Evolutionary conservation across 2,329 filamentous ascomycete genomes (phyloP).

Genomic region (Akanthomyces muscarius): DNA sequence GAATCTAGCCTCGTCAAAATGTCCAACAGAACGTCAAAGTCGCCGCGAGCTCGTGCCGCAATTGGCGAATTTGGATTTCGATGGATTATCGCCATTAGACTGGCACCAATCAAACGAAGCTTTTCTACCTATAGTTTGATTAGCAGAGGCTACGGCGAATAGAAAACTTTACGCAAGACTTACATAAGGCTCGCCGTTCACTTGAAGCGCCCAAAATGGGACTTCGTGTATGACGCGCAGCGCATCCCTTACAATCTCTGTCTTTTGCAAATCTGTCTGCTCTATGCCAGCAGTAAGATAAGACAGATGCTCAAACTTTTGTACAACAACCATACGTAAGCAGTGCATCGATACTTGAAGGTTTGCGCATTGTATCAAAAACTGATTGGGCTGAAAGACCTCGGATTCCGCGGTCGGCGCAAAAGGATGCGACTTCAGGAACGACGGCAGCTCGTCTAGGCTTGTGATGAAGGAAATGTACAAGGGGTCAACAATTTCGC

Average conservation of each 20-base stretch:
- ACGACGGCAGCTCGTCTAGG: conserved; percentile 35
- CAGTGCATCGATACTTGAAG: conserved; percentile 39
- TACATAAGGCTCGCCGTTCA: conserved; percentile 39
- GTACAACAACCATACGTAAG: conserved; percentile 38
- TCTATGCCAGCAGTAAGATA: conserved; percentile 29
- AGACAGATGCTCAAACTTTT: conserved; percentile 32
- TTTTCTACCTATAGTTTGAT: conserved; percentile 33
- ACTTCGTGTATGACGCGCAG: conserved; percentile 36
- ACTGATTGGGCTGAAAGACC: conserved; percentile 28
- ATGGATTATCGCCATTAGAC: conserved; percentile 36
- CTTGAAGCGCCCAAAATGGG: conserved; percentile 39
- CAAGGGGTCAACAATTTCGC: conserved; percentile 32
- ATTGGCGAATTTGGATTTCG: conserved; percentile 35
- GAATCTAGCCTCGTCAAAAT: conserved; percentile 39
- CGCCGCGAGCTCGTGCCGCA: conserved; percentile 33
- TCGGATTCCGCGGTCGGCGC: conserved; percentile 20
- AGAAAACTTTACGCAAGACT: conserved; percentile 16
- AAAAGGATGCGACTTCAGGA: conserved; percentile 31
- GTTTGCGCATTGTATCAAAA: conserved; percentile 38
- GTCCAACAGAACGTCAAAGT: conserved; percentile 38
- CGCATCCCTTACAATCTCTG: conserved; percentile 42
- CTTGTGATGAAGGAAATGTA: conserved; percentile 39
- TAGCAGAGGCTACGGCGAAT: not conserved
- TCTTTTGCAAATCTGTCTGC: conserved; percentile 34
- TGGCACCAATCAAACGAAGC: conserved; percentile 37